Conservation (phyloP, 352 stramenopile genomes). For the Globisporangium nodosum region DNA sequence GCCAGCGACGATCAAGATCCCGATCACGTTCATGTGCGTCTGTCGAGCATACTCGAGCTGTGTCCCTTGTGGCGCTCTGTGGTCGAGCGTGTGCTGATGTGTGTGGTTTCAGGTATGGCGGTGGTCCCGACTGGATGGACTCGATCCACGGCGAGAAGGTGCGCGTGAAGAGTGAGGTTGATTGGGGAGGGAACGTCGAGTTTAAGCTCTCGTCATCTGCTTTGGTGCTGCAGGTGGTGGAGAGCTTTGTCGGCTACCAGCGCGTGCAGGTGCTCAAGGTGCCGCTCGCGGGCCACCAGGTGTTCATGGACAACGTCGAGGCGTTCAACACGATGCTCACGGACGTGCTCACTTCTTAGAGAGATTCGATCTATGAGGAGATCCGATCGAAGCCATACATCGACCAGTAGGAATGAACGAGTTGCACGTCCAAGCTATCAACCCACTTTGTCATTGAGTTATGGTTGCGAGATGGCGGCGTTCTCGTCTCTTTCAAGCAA, state of each 20-base stretch:
- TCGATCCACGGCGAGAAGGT: constrained; percentile 45
- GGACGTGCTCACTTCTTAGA: not conserved
- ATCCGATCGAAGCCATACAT: too few relatives aligned
- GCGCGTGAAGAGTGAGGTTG: not conserved
- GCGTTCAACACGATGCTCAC: constrained; percentile 56
- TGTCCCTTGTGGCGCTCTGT: not conserved
- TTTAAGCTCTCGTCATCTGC: not conserved
- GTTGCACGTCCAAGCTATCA: not conserved
- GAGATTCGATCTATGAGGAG: not conserved
- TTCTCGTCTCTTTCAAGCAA: too few relatives aligned
- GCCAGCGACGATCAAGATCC: constrained; percentile 39
- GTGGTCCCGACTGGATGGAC: constrained; percentile 70
- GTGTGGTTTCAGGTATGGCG: constrained; percentile 27
- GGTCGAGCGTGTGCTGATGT: not conserved
- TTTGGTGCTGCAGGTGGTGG: constrained; percentile 16
- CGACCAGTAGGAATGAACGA: not conserved
- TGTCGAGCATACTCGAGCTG: not conserved
- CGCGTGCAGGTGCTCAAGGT: constrained; percentile 42
- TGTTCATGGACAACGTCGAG: constrained; percentile 14
- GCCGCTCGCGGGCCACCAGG: constrained; percentile 27
- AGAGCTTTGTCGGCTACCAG: constrained; percentile 29
- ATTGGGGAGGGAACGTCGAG: not conserved
- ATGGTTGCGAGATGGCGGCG: too few relatives aligned
- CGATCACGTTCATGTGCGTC: constrained; percentile 62
- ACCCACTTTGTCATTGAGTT: too few relatives aligned